Evolutionary conservation across 805 yeast genomes (phyloP).

Genomic region (Schwanniomyces sp.): DNA sequence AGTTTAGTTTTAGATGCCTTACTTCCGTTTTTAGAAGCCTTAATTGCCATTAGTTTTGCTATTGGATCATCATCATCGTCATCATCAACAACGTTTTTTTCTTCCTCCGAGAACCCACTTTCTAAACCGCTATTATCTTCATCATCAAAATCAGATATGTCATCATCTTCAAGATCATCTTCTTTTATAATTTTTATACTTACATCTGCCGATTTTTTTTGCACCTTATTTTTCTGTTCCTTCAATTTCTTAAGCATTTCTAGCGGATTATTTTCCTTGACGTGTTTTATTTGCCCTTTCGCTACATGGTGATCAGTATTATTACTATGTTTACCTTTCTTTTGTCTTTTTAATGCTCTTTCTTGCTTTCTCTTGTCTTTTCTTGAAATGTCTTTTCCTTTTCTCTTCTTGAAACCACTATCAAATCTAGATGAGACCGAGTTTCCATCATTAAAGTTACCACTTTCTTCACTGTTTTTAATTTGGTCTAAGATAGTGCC

Average conservation of each 20-base stretch:
- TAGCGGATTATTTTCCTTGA: background rate
- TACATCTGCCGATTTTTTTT: slow-evolving; percentile 6
- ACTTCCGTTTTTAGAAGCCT: slow-evolving; percentile 6
- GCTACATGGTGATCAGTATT: background rate
- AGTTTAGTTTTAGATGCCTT: slow-evolving; percentile 6
- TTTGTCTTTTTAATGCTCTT: slow-evolving; percentile 30
- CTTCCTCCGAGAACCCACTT: background rate
- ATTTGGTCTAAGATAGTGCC: slow-evolving; percentile 55
- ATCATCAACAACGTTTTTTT: background rate
- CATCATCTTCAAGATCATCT: slow-evolving; percentile 28
- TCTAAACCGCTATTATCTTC: slow-evolving; percentile 26
- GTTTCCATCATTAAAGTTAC: slow-evolving; percentile 42
- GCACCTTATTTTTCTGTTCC: slow-evolving; percentile 4
- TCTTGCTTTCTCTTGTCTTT: slow-evolving; percentile 38
- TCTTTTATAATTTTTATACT: slow-evolving; percentile 27
- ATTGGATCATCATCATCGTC: slow-evolving; percentile 10
- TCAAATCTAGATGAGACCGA: slow-evolving; percentile 12
- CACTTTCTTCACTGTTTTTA: slow-evolving; percentile 36
- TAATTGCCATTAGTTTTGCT: slow-evolving; percentile 12
- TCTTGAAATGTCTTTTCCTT: slow-evolving; percentile 26
- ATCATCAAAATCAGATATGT: slow-evolving; percentile 44
- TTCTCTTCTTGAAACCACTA: slow-evolving; percentile 13
- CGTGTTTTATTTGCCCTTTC: background rate
- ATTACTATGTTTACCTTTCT: slow-evolving; percentile 4
- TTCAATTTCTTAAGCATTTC: slow-evolving; percentile 2